Evolutionary conservation across 176 grass and related monocot genomes (phyloP).

Genomic region (barley (Hordeum vulgare)): MorexV3_pseudomolecules_assembly NC_058522.1:582168389-582168888

Average conservation of each 20-base stretch:
- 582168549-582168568: background rate
- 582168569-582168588: background rate
- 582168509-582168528: background rate
- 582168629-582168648: background rate
- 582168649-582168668: background rate
- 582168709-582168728: background rate
- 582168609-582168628: background rate
- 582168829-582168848: background rate
- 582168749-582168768: background rate
- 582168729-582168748: background rate
- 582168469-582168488: background rate
- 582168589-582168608: background rate
- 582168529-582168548: background rate
- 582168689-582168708: background rate
- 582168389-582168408: background rate
- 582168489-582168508: background rate
- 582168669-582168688: background rate
- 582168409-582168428: background rate
- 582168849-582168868: no score
- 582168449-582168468: background rate
- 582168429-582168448: background rate
- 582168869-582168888: background rate
- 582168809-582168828: background rate
- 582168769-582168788: background rate
- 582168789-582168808: background rate